These are phyloP conservation scores for Naganishia friedmannii DNA, from an alignment of 768 basidiomycete genomes.

Conservation along the genomic window DNA sequence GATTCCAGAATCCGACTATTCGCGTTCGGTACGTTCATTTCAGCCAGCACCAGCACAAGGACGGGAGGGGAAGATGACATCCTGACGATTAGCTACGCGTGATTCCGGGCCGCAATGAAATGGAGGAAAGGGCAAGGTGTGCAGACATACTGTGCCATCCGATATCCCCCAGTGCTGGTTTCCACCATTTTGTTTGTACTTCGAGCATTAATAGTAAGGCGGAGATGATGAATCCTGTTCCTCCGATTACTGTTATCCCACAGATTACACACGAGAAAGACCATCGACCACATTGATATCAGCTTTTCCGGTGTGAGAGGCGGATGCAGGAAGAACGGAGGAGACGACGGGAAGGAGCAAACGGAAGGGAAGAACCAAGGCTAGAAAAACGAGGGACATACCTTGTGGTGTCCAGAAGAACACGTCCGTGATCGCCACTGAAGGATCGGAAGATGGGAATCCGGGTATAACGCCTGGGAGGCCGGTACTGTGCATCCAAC, in stretches of 20 bases:
- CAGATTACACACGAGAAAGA: too few relatives aligned
- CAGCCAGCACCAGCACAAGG: not conserved
- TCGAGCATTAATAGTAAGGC: slow-evolving; percentile 59
- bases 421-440: slow-evolving; percentile 54
- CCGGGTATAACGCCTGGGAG: slow-evolving; percentile 55
- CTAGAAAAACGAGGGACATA: too few relatives aligned
- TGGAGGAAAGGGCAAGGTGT: not conserved
- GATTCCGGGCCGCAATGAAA: not conserved
- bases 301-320: not conserved
- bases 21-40: slow-evolving; percentile 4
- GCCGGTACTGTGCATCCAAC: slow-evolving; percentile 48
- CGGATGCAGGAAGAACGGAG: not conserved
- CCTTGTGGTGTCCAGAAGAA: slow-evolving; percentile 64
- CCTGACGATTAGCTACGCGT: not conserved
- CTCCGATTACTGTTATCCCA: slow-evolving; percentile 57
- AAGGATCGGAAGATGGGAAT: slow-evolving; percentile 37
- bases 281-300: not conserved
- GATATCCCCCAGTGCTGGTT: slow-evolving; percentile 55
- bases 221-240: slow-evolving; percentile 60
- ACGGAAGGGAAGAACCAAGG: too few relatives aligned
- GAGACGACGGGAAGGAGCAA: too few relatives aligned
- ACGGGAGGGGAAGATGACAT: not conserved
- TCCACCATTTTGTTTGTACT: slow-evolving; percentile 61
- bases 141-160: slow-evolving; percentile 60
- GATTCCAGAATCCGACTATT: slow-evolving; percentile 60